phyloP scores from a whole-genome alignment of 2,329 filamentous ascomycete species.

The Cytospora leucostoma region DNA sequence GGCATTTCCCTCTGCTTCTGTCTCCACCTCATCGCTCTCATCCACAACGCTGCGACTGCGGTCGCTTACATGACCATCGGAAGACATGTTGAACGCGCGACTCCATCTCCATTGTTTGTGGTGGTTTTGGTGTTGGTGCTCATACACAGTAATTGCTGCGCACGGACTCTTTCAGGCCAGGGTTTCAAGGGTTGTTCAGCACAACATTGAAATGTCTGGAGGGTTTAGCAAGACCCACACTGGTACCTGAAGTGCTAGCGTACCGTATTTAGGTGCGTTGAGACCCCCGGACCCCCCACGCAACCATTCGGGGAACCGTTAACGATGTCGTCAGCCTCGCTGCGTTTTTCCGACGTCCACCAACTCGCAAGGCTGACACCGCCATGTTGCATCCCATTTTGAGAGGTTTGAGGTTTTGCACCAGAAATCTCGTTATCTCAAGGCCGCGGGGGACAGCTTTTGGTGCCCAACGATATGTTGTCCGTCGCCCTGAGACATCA shows the following conservation, averaged over 20 bases:
- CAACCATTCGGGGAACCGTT: background rate
- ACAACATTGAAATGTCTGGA: background rate
- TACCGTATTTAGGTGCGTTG: background rate
- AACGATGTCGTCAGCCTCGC: conserved; percentile 16
- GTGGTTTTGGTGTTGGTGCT: background rate
- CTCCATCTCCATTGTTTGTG: background rate
- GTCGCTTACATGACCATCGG: conserved; percentile 16
- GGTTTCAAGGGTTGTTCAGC: background rate
- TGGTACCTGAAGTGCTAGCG: background rate
- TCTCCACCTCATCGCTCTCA: background rate
- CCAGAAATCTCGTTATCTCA: background rate
- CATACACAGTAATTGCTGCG: background rate
- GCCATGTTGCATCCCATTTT: conserved; percentile 23
- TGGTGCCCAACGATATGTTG: background rate
- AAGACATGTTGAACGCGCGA: conserved; percentile 9
- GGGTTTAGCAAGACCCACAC: background rate
- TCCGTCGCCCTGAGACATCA: background rate
- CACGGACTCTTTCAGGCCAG: background rate
- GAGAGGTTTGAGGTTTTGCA: conserved; percentile 10
- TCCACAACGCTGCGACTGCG: background rate
- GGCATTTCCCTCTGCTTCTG: background rate
- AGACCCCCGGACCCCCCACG: background rate
- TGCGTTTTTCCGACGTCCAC: conserved; percentile 16
- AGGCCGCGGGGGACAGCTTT: background rate
- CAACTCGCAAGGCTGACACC: conserved; percentile 23